Conservation (phyloP, 2,329 filamentous ascomycete genomes). For the Immersiporthe knoxdaviesiana region DNA sequence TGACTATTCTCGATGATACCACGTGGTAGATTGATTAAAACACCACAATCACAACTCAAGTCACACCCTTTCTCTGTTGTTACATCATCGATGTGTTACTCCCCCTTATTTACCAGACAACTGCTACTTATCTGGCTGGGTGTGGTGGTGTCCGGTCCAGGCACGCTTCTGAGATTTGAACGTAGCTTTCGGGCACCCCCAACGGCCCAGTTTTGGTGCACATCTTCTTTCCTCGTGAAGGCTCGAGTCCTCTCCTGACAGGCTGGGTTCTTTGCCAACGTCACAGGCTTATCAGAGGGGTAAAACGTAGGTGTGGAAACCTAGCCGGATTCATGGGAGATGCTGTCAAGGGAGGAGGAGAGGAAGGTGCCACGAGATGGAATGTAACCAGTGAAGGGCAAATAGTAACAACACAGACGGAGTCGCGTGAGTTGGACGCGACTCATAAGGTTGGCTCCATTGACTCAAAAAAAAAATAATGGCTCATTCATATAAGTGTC, state of each 20-base stretch:
- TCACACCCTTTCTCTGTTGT: slow-evolving; percentile 3
- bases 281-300: slow-evolving; percentile 3
- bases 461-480: background rate
- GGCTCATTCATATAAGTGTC: slow-evolving; percentile 16
- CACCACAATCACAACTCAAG: background rate
- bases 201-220: background rate
- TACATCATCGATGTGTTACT: slow-evolving; percentile 5
- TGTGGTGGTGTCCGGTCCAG: background rate
- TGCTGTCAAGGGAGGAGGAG: slow-evolving; percentile 15
- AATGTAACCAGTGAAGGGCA: slow-evolving; percentile 21
- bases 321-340: background rate
- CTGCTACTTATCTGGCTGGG: background rate
- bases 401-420: background rate
- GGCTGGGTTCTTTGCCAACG: background rate
- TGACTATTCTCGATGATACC: background rate
- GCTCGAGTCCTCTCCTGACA: background rate
- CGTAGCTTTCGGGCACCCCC: slow-evolving; percentile 18
- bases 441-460: slow-evolving; percentile 13
- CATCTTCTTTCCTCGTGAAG: background rate
- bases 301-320: slow-evolving; percentile 2
- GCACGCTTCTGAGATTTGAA: slow-evolving; percentile 10
- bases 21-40: slow-evolving; percentile 13
- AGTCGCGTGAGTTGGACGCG: slow-evolving; percentile 5
- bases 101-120: background rate
- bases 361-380: slow-evolving; percentile 27